Conservation (phyloP, 139 green algal genomes). For the Chlorella sp. region DNA sequence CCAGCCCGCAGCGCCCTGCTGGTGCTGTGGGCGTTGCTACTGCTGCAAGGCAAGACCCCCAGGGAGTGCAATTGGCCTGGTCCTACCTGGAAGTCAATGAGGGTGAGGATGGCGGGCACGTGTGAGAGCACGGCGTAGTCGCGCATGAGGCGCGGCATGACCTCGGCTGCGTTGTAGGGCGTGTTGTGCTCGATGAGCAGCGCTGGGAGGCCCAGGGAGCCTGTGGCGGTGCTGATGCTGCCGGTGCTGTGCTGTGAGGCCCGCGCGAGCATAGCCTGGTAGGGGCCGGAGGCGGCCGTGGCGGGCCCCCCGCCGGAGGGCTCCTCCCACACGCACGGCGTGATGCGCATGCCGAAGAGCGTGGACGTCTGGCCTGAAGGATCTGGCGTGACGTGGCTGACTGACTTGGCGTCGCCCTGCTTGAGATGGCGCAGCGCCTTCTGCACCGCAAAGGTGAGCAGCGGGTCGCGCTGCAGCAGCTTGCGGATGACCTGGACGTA, state of each 20-base stretch:
- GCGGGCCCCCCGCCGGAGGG: no score
- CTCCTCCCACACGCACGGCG: constrained; percentile 31
- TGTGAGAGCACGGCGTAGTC: constrained; percentile 43
- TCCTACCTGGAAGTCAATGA: constrained; percentile 43
- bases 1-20: not conserved
- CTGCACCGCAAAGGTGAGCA: constrained; percentile 41
- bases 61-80: not conserved
- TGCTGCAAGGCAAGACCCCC: no score
- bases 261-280: no score
- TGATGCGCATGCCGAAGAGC: constrained; percentile 38
- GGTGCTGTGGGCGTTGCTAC: no score
- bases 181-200: constrained; percentile 43
- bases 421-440: constrained; percentile 35
- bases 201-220: constrained; percentile 8
- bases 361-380: constrained; percentile 26
- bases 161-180: constrained; percentile 32
- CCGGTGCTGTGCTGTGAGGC: not conserved
- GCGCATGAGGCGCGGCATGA: constrained; percentile 38
- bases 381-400: constrained; percentile 40
- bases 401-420: constrained; percentile 12
- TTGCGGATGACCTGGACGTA: constrained; percentile 29
- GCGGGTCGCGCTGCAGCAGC: constrained; percentile 30
- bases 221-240: not conserved
- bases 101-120: constrained; percentile 41
- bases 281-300: no score